Base-by-base conservation (phyloP, 1,284 basidiomycete genomes). In the Volvariella volvacea region DNA sequence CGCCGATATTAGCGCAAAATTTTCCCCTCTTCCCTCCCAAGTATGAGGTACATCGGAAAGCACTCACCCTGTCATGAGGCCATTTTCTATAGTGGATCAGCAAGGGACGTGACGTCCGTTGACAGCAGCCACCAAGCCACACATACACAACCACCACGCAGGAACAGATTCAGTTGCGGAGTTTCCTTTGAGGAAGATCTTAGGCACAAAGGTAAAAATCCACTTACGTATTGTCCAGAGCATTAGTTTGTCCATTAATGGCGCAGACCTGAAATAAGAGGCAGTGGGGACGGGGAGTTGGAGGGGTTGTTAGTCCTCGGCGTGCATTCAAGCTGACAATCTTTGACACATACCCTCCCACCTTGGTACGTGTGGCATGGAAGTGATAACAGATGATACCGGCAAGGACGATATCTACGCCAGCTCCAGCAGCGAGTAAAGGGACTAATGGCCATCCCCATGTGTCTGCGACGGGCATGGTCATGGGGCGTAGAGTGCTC, bases 211-310 rank as follows among this genome's bases (percentile, higher is more conserved):
- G 34, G 34, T 15, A 16, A n/a, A n/a, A 28, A 28, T 28, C 34
- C 4, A 36, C 34, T 36, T 36, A 36, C 34, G 34, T 36, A 36
- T 36, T 4, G 34, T 36, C 34, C 34, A 36, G 6, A 36, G n/a
- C 34, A 36, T 36, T 6, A 36, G 34, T n/a, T 36, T 36, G 34
- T 36, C 34, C 34, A 36, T 36, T 4, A 36, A n/a, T n/a, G n/a
- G 34, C 34, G 34, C 34, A 20, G 14, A 16, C n/a, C 34, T 36
- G 15, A 8, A 6, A 28, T 6, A 28, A 28, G 25, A 28, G 25
- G 12, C 25, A 12, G 6, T 6, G 6, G 6, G 12, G 25, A 28
- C 6, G 25, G 12, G 6, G 25, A 28, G 6, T 6, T 12, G 12
- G 12, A 28, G 25, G 25, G 12, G 6, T 6, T 28, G 6, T 28